Evolutionary conservation across 148 eudicot genomes (phyloP).

Genomic region (Bassia scoparia): DNA sequence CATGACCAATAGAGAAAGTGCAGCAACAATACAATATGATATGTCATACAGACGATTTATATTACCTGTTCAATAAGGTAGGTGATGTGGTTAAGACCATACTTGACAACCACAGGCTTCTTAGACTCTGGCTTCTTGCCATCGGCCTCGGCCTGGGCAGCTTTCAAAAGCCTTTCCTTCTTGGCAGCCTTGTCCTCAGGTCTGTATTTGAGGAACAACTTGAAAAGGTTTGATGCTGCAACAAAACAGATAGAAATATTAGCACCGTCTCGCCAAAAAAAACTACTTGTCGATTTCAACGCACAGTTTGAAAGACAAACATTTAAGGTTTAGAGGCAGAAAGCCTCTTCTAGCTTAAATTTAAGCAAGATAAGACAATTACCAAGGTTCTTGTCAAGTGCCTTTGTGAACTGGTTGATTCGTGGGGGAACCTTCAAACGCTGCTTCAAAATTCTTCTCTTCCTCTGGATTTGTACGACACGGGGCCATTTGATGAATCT

Average conservation of each 20-base stretch:
- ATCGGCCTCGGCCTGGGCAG: conserved; percentile 87
- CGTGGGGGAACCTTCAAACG: conserved; percentile 71
- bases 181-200: conserved; percentile 85
- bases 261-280: neutral
- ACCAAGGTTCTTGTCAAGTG: conserved; percentile 74
- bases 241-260: too few species aligned
- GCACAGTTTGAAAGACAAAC: too few species aligned
- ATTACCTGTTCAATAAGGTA: conserved; percentile 85
- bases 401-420: conserved; percentile 63
- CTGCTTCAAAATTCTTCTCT: conserved; percentile 61
- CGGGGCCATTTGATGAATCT: conserved; percentile 55
- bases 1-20: neutral
- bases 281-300: too few species aligned
- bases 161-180: conserved; percentile 76
- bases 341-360: too few species aligned
- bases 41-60: too few species aligned
- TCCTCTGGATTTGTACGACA: conserved; percentile 42
- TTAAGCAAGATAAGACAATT: neutral
- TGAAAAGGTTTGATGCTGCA: conserved; percentile 82
- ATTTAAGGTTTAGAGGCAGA: too few species aligned
- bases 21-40: too few species aligned
- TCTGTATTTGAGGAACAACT: conserved; percentile 84
- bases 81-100: conserved; percentile 85
- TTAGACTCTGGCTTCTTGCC: conserved; percentile 68
- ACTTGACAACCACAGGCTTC: conserved; percentile 89